phyloP scores from a whole-genome alignment of 768 basidiomycete species.

The Rhodotorula graminis region DNA sequence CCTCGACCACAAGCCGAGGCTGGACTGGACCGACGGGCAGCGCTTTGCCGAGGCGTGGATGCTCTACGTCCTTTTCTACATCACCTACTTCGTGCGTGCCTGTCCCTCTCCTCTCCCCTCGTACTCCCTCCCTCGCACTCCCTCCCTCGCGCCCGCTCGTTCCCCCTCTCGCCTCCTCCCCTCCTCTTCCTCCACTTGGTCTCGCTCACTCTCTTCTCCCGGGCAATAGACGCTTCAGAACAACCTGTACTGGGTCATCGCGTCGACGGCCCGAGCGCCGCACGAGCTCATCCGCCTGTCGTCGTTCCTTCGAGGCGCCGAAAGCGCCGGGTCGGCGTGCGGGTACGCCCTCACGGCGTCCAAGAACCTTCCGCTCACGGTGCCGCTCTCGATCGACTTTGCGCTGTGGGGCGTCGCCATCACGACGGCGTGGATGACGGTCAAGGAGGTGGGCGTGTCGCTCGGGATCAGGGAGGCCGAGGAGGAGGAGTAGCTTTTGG shows the following conservation, averaged over 20 bases:
- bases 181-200: too few relatives aligned
- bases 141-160: too few relatives aligned
- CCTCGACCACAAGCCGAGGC: neutral
- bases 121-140: too few relatives aligned
- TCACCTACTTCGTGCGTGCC: constrained; percentile 4
- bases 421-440: constrained; percentile 15
- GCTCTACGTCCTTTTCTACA: constrained; percentile 12
- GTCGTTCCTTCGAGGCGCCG: constrained; percentile 32
- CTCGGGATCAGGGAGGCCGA: too few relatives aligned
- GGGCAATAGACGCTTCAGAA: neutral
- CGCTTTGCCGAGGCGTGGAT: neutral
- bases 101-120: too few relatives aligned
- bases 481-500: too few relatives aligned
- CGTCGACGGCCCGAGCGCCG: constrained; percentile 1
- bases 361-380: constrained; percentile 19
- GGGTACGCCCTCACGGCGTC: constrained; percentile 26
- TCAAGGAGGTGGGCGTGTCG: constrained; percentile 20
- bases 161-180: too few relatives aligned
- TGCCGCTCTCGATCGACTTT: constrained; percentile 35
- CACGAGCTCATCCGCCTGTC: constrained; percentile 34
- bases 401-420: constrained; percentile 22
- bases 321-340: constrained; percentile 19
- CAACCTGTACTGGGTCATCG: constrained; percentile 10
- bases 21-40: constrained; percentile 14
- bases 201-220: neutral